Evolutionary conservation across 1,284 basidiomycete species (phyloP), one percentile per base, ranked within the genome.

Genomic region (Cutaneotrichosporon cyanovorans): DNA sequence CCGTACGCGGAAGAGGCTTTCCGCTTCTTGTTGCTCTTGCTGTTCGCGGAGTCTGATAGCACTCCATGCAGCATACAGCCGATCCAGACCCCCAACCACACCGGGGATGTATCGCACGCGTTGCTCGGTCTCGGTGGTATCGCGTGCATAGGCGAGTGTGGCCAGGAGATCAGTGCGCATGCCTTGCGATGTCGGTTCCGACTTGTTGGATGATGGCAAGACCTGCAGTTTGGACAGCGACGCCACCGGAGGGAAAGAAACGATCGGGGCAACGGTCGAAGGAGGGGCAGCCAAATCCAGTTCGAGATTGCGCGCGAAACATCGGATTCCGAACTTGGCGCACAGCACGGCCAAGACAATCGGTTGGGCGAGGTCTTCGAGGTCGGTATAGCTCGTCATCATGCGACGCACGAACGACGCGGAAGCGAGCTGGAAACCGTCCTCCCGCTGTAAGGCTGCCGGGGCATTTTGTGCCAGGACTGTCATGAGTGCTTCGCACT

Each of bases 1-100:
- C 36, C 79, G 82, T 45, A 77, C 76, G 33, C 84, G 84, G 75
- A 96, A 99, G 16, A 98, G 69, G 40, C 85, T 86, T 25, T 80
- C 79, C 0, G 81, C 78, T 30, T 81, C 81, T 33, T 79, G 78
- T 32, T 80, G 79, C 16, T 74, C 77, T 55, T 86, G 78, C 37
- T 80, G 77, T 51, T 83, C 81, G 50, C 80, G 80, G 22, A 82
- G 80, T 34, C 82, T 80, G 61, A 95, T 86, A 30, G 84, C 80
- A 28, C 81, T 76, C 92, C 92, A 97, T 8, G 93, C 76, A 18
- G 81, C 77, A 47, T 83, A 78, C 1, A 84, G 75, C 58, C 84
- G 81, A 47, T 88, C 84, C 60, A 89, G 91, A 8, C 78, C 65
- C 3, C 62, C 61, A 37, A 79, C 74, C 15, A 87, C 20, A 9